These are phyloP conservation scores for Agrocybe pediades DNA, from an alignment of 768 basidiomycete species.

Conservation along the genomic window DNA sequence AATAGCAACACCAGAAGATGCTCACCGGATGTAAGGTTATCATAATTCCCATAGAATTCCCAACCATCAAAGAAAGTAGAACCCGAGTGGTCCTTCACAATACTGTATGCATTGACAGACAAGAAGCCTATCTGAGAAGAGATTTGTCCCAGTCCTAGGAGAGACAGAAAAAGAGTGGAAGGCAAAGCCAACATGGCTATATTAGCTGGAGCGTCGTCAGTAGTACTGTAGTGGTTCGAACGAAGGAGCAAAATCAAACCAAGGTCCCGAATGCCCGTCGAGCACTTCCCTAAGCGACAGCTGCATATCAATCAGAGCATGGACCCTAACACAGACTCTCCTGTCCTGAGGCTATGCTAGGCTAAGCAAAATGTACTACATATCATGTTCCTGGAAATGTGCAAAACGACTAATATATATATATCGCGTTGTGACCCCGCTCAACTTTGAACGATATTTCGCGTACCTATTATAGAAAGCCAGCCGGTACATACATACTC, in stretches of 20 bases:
- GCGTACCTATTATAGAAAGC: too few relatives aligned
- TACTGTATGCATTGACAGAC: conserved; percentile 7
- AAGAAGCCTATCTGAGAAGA: neutral
- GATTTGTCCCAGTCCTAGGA: neutral
- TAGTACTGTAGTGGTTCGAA: neutral
- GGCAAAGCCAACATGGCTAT: neutral
- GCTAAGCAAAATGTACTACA: too few relatives aligned
- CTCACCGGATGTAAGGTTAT: conserved; percentile 45
- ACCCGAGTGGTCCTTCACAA: conserved; percentile 24
- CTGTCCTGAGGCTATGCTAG: too few relatives aligned
- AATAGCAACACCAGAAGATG: neutral
- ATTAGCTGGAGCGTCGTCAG: neutral
- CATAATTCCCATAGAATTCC: conserved; percentile 38
- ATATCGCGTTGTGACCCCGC: too few relatives aligned
- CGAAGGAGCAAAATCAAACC: neutral
- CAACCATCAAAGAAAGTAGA: conserved; percentile 23
- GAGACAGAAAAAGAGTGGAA: neutral
- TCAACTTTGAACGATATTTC: too few relatives aligned
- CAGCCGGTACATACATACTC: too few relatives aligned
- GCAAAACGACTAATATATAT: too few relatives aligned
- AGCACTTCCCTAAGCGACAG: too few relatives aligned
- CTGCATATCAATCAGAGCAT: too few relatives aligned
- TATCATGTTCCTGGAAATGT: too few relatives aligned
- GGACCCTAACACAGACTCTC: too few relatives aligned
- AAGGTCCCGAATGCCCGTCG: too few relatives aligned